Evolutionary conservation across 768 basidiomycete genomes (phyloP).

Genomic region (Asterophora lycoperdoides): DNA sequence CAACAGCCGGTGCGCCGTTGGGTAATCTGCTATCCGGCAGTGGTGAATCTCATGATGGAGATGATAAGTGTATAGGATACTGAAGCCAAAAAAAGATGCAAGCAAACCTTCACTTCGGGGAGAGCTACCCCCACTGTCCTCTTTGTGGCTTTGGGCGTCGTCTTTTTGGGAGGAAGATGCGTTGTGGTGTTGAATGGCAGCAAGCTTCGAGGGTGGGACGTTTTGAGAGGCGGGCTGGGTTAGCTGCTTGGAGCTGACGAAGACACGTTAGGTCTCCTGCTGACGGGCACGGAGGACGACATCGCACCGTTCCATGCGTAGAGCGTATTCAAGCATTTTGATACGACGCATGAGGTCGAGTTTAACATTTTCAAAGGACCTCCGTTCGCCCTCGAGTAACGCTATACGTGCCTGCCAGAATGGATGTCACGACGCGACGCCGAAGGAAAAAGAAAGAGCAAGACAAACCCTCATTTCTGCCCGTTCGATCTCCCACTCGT

Average conservation of each 20-base stretch:
- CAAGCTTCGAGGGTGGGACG: conserved; percentile 63
- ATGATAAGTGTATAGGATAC: conserved; percentile 9
- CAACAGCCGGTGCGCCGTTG: conserved; percentile 52
- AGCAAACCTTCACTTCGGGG: conserved; percentile 75
- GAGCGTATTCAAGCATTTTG: conserved; percentile 98
- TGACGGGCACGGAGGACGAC: conserved; percentile 24
- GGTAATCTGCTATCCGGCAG: conserved; percentile 63
- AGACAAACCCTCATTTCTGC: conserved; percentile 94
- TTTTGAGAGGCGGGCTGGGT: conserved; percentile 53
- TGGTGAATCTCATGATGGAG: conserved; percentile 55
- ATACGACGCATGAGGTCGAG: conserved; percentile 94
- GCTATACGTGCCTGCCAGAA: conserved; percentile 84
- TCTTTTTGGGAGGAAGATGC: conserved; percentile 59
- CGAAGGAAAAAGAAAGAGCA: conserved; percentile 14
- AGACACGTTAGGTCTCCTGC: conserved; percentile 32
- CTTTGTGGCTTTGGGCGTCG: conserved; percentile 68
- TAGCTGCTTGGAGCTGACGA: conserved; percentile 74
- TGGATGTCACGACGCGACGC: conserved; percentile 27
- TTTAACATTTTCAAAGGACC: conserved; percentile 96
- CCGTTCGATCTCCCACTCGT: conserved; percentile 99
- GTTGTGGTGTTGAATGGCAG: conserved; percentile 52
- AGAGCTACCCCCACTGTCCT: conserved; percentile 77
- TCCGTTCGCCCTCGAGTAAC: conserved; percentile 91
- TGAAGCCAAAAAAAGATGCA: conserved; percentile 6
- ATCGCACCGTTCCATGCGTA: conserved; percentile 87